phyloP scores from a whole-genome alignment of 768 basidiomycete species.

The Inosperma sp. region DNA sequence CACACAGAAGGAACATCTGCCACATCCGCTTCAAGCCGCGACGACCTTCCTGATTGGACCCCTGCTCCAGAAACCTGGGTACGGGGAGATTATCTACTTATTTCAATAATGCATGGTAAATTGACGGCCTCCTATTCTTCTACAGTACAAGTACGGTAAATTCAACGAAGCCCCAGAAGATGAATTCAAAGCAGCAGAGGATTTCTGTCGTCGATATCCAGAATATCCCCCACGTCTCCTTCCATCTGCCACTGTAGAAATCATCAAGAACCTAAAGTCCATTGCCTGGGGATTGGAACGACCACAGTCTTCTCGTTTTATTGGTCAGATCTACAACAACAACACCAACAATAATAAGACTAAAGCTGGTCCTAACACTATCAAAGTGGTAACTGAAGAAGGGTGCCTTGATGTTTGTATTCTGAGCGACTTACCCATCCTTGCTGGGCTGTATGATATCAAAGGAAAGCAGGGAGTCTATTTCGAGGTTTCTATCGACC shows the following conservation, averaged over 20 bases:
- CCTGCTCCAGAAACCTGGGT: slow-evolving; percentile 53
- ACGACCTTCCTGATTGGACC: slow-evolving; percentile 50
- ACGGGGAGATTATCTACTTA: slow-evolving; percentile 6
- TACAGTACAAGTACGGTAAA: slow-evolving; percentile 44
- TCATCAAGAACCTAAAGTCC: slow-evolving; percentile 43
- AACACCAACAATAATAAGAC: slow-evolving; percentile 24
- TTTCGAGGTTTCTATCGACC: slow-evolving; percentile 54
- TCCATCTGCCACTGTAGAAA: slow-evolving; percentile 49
- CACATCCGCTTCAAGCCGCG: not conserved
- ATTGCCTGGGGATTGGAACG: slow-evolving; percentile 50
- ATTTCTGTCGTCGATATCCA: slow-evolving; percentile 44
- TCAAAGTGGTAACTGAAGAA: slow-evolving; percentile 38
- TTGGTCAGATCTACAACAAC: slow-evolving; percentile 33
- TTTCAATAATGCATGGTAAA: not conserved
- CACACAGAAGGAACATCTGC: not conserved
- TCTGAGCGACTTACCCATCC: slow-evolving; percentile 55
- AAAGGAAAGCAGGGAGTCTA: slow-evolving; percentile 55
- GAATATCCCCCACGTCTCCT: slow-evolving; percentile 42
- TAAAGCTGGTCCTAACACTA: slow-evolving; percentile 31
- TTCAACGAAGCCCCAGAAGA: slow-evolving; percentile 53
- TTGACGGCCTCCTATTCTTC: not conserved
- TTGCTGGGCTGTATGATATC: slow-evolving; percentile 56
- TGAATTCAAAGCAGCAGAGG: slow-evolving; percentile 48
- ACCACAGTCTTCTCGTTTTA: slow-evolving; percentile 41
- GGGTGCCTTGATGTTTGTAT: slow-evolving; percentile 49